These are phyloP conservation scores for Lactarius deliciosus DNA, from an alignment of 768 basidiomycete species.

Conservation along the genomic window DNA sequence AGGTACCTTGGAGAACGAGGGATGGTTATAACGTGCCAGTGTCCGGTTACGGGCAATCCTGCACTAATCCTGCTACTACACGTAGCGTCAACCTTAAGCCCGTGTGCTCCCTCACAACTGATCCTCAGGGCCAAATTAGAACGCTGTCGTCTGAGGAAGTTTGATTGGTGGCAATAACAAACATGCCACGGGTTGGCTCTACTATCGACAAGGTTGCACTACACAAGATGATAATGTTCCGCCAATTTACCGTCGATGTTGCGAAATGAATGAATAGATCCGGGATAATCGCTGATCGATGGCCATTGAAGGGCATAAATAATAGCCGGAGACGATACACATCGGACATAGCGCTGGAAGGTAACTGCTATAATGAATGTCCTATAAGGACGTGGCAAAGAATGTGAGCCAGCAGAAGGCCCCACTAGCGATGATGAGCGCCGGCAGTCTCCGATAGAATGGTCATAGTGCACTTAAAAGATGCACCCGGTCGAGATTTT, in stretches of 20 bases:
- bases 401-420: neutral
- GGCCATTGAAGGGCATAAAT: constrained; percentile 6
- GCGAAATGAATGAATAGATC: constrained; percentile 8
- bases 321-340: neutral
- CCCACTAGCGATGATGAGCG: neutral
- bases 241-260: constrained; percentile 18
- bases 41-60: too few relatives aligned
- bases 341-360: neutral
- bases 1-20: too few relatives aligned
- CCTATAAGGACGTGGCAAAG: too few relatives aligned
- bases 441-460: constrained; percentile 20
- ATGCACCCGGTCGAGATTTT: neutral
- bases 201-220: neutral
- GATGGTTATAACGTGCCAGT: too few relatives aligned
- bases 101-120: too few relatives aligned
- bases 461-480: constrained; percentile 14
- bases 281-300: constrained; percentile 16
- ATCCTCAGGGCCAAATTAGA: too few relatives aligned
- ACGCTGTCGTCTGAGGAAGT: too few relatives aligned
- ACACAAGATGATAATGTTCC: constrained; percentile 12
- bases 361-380: neutral
- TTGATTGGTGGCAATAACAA: too few relatives aligned
- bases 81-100: too few relatives aligned
- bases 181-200: too few relatives aligned
- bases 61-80: too few relatives aligned